Evolutionary conservation across 257 asterid species (phyloP), one percentile per base, ranked within the genome.

Genomic region (Capsicum pubescens): DNA sequence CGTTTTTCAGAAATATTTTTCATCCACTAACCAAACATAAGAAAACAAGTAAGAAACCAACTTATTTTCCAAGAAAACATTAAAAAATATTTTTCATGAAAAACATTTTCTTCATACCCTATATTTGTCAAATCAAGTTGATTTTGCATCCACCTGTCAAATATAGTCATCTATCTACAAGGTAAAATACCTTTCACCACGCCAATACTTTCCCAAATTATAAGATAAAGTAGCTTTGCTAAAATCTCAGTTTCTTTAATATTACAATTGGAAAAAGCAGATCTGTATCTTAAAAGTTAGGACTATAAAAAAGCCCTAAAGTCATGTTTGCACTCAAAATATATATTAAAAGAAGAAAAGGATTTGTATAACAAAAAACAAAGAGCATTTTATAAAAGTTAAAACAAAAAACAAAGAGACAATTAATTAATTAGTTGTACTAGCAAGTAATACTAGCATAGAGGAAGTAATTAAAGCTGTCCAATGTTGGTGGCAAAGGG

Each of bases 401-500:
- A 21, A 77, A 26, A 61, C 26, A 77, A 13, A 14, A 21, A 77
- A 26, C 19, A 54, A 77, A 13, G 26, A 26, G 26, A 26, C 13
- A 21, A 77, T 77, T 77, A 77, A 32, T 54, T 77, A 54, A 52
- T 77, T 54, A 67, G 58, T 35, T 67, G 57, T n/a, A 55, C 58
- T 67, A 67, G 69, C 70, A 69, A 48, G 67, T 77, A 77, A 77
- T 26, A 76, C 26, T 54, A 42, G 36, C 21, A 26, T 46, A n/a
- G 26, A 79, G 56, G 42, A 72, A 83, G 74, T 78, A 88, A 82
- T 57, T 82, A 82, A 82, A 82, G 88, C 61, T 86, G 86, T 60
- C 86, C 86, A 70, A 52, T 79, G 88, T 63, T 88, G 85, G 87
- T 88, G 88, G 86, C 48, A 44, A 84, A 81, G 63, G 89, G 88